Conservation (phyloP, 768 basidiomycete species). For the Hygrophorus russula region DNA sequence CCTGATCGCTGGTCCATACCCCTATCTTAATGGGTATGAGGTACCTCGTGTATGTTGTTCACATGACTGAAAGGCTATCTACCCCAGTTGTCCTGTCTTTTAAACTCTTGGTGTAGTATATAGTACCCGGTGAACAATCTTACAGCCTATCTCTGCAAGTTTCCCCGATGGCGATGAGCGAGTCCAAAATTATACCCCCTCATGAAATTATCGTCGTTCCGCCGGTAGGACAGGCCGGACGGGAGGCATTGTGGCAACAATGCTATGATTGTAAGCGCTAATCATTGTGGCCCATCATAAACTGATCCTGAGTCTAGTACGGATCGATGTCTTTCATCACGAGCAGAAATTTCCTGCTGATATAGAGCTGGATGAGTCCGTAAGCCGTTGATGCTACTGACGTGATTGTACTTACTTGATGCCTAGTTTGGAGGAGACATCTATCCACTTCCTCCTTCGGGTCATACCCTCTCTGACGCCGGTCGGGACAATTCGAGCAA, state of each 20-base stretch:
- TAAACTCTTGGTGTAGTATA: too few relatives aligned
- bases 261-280: too few relatives aligned
- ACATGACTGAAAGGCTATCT: too few relatives aligned
- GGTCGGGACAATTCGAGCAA: slow-evolving; percentile 60
- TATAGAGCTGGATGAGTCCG: slow-evolving; percentile 65
- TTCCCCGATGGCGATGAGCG: not conserved
- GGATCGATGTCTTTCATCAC: slow-evolving; percentile 47
- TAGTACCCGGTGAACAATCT: too few relatives aligned
- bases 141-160: not conserved
- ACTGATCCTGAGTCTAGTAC: slow-evolving; percentile 6
- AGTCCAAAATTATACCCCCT: slow-evolving; percentile 16
- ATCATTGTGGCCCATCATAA: too few relatives aligned
- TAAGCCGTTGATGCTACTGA: slow-evolving; percentile 9
- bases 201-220: slow-evolving; percentile 49
- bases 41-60: too few relatives aligned
- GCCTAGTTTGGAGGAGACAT: slow-evolving; percentile 45
- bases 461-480: slow-evolving; percentile 48
- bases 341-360: slow-evolving; percentile 69
- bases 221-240: slow-evolving; percentile 16
- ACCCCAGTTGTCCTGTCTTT: too few relatives aligned
- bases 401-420: slow-evolving; percentile 3
- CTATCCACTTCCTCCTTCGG: slow-evolving; percentile 66
- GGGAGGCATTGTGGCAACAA: not conserved
- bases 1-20: too few relatives aligned
- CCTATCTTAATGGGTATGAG: too few relatives aligned